These are phyloP conservation scores for Diaporthe vaccinii DNA, from an alignment of 2,329 filamentous ascomycete genomes.

Conservation along the genomic window DNA sequence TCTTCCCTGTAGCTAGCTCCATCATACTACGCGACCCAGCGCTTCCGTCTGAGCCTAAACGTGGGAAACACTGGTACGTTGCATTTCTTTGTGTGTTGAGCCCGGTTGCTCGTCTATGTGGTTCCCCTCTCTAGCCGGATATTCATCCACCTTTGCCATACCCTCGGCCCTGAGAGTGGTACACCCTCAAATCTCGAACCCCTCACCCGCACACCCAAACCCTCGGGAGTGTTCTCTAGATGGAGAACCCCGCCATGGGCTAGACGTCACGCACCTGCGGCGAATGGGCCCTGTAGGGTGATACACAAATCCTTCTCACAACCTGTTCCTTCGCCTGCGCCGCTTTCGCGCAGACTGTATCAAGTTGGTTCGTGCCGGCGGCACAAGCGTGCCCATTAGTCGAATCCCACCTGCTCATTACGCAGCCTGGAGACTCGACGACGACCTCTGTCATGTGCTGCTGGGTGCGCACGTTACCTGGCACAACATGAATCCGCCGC, in stretches of 20 bases:
- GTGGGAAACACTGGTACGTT: conserved; percentile 39
- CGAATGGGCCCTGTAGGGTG: conserved; percentile 34
- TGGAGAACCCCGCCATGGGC: conserved; percentile 27
- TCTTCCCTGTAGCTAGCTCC: conserved; percentile 29
- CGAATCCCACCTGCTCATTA: conserved; percentile 9
- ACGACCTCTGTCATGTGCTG: conserved; percentile 10
- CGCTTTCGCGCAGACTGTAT: conserved; percentile 8
- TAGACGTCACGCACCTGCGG: conserved; percentile 32
- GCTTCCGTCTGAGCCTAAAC: neutral
- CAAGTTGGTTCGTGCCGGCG: conserved; percentile 16
- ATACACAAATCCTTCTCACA: conserved; percentile 24
- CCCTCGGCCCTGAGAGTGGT: conserved; percentile 11
- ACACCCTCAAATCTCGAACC: conserved; percentile 37
- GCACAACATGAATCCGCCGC: conserved; percentile 29
- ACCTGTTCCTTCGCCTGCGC: conserved; percentile 17
- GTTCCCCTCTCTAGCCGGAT: conserved; percentile 21
- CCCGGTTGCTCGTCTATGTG: conserved; percentile 7
- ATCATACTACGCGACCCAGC: conserved; percentile 14
- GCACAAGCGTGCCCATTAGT: conserved; percentile 35
- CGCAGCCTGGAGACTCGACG: neutral
- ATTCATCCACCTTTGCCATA: conserved; percentile 25
- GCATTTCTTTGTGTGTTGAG: conserved; percentile 14
- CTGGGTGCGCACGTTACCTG: conserved; percentile 39
- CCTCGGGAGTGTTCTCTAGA: conserved; percentile 38
- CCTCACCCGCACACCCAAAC: conserved; percentile 40